Conservation (phyloP, 768 basidiomycete genomes). For the Pleurotus platypus region DNA sequence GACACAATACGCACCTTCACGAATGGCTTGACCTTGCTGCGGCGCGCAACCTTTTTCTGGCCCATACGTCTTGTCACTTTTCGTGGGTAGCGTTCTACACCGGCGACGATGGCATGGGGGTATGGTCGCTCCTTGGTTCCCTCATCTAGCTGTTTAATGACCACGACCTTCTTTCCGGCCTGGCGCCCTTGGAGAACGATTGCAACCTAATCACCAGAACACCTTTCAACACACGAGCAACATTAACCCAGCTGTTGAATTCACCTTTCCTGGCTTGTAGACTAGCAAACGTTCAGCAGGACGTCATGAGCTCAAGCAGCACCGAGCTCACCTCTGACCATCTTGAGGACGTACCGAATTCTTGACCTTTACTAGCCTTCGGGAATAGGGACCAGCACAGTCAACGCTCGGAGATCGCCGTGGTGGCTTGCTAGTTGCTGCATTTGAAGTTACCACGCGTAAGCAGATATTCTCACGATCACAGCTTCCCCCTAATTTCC, state of each 20-base stretch:
- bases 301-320: neutral
- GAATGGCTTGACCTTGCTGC: slow-evolving; percentile 99
- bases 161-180: slow-evolving; percentile 98
- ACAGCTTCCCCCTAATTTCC: no score
- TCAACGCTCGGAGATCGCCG: slow-evolving; percentile 30
- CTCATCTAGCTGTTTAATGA: slow-evolving; percentile 97
- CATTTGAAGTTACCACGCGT: slow-evolving; percentile 27
- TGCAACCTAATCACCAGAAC: slow-evolving; percentile 58
- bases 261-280: slow-evolving; percentile 93
- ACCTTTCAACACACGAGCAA: slow-evolving; percentile 2
- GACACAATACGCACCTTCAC: slow-evolving; percentile 74
- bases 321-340: slow-evolving; percentile 52
- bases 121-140: slow-evolving; percentile 95
- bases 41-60: slow-evolving; percentile 85
- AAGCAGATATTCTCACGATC: no score
- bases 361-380: slow-evolving; percentile 30
- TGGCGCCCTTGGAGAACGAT: slow-evolving; percentile 99
- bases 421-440: slow-evolving; percentile 38
- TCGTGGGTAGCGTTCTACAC: slow-evolving; percentile 95
- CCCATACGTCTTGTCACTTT: slow-evolving; percentile 99
- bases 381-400: slow-evolving; percentile 20
- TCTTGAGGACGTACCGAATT: slow-evolving; percentile 44
- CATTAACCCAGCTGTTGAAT: slow-evolving; percentile 1
- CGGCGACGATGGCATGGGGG: slow-evolving; percentile 97
- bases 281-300: slow-evolving; percentile 42